Evolutionary conservation across 345 rosid genomes (phyloP).

Genomic region (Eucalyptus melliodora): DNA sequence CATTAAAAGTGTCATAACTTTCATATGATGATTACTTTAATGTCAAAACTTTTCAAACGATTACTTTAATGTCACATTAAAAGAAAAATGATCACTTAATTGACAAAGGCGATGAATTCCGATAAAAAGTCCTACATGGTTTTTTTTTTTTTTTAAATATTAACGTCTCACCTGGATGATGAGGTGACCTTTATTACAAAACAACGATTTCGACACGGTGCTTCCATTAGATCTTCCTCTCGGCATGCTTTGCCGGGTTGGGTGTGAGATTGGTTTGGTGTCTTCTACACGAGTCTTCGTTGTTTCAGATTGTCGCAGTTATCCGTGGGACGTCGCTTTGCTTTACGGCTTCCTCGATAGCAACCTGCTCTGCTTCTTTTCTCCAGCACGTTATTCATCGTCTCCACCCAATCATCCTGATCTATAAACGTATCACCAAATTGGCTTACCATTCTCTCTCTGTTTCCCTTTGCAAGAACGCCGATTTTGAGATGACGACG

Average conservation of each 20-base stretch:
- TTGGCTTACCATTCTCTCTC: not conserved
- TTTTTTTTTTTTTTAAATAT: no score
- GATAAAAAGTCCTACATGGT: not conserved
- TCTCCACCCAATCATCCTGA: not conserved
- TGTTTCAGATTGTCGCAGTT: not conserved
- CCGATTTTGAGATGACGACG: not conserved
- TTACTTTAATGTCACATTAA: not conserved
- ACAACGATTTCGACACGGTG: not conserved
- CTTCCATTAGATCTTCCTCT: not conserved
- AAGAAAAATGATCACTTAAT: no score
- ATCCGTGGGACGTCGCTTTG: not conserved
- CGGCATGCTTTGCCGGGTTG: not conserved
- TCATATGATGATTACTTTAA: fast-evolving
- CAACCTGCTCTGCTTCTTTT: not conserved
- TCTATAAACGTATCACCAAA: not conserved
- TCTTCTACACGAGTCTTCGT: not conserved
- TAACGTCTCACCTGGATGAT: not conserved
- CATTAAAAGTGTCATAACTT: not conserved
- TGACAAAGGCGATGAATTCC: not conserved
- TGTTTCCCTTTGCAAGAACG: not conserved
- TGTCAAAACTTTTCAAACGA: not conserved
- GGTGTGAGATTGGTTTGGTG: not conserved
- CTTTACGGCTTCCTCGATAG: not conserved
- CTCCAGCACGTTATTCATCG: not conserved
- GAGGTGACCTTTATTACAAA: not conserved